A percentile compares a stretch with the other conserved stretches of the same genome.
Conservation (phyloP, 2,329 filamentous ascomycete species). For the Tricladium varicosporioides region DNA sequence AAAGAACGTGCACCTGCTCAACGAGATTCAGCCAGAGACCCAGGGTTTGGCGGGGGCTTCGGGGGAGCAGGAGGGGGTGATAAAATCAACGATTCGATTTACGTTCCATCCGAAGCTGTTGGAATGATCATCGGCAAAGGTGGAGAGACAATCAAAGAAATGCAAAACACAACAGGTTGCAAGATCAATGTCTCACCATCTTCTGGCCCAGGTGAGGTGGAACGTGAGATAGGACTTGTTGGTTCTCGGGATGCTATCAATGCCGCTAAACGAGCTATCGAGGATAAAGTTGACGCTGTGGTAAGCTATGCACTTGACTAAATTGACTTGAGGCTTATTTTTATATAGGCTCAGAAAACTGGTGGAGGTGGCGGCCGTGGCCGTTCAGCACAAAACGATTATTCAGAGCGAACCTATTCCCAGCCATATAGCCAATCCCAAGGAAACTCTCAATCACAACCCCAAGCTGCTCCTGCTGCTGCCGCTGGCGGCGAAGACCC, state of each 20-base stretch:
- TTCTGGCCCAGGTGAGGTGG: slow-evolving; percentile 71
- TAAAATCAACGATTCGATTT: slow-evolving; percentile 79
- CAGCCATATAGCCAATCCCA: slow-evolving; percentile 43
- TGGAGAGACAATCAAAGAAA: slow-evolving; percentile 90
- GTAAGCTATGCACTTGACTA: slow-evolving; percentile 46
- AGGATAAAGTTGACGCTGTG: slow-evolving; percentile 89
- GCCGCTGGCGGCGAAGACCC: slow-evolving; percentile 55
- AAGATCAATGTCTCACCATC: slow-evolving; percentile 93
- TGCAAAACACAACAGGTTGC: slow-evolving; percentile 84
- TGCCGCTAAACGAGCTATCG: slow-evolving; percentile 79
- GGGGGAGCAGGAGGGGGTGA: slow-evolving; percentile 47
- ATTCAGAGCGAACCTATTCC: slow-evolving; percentile 52
- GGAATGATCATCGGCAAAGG: slow-evolving; percentile 97
- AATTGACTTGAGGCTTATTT: slow-evolving; percentile 15
- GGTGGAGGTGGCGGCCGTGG: slow-evolving; percentile 45
- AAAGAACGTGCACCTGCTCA: slow-evolving; percentile 35
- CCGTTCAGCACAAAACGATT: slow-evolving; percentile 48
- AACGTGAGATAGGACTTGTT: slow-evolving; percentile 84
- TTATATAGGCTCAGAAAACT: slow-evolving; percentile 49
- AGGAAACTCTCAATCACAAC: slow-evolving; percentile 41
- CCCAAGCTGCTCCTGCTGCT: slow-evolving; percentile 44
- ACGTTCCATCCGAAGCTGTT: slow-evolving; percentile 85
- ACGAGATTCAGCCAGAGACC: slow-evolving; percentile 46
- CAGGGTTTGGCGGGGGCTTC: slow-evolving; percentile 39
- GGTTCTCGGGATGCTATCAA: slow-evolving; percentile 75